phyloP scores from a whole-genome alignment of 805 yeast species.

The Scheffersomyces lignosus region DNA sequence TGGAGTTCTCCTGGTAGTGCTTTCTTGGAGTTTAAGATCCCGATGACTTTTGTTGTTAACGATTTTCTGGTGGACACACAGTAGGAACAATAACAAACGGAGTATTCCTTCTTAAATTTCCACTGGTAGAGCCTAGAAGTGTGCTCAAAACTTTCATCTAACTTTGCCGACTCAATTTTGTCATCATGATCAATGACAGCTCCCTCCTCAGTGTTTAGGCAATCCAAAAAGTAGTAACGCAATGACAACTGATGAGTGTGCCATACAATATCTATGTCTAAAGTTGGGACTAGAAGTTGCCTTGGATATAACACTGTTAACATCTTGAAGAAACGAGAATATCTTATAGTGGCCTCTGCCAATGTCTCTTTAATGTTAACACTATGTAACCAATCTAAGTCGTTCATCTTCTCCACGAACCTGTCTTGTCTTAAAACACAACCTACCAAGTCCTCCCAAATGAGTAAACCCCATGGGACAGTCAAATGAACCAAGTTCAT shows the following conservation, averaged over 20 bases:
- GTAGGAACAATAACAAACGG: constrained; percentile 21
- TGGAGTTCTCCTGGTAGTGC: no score
- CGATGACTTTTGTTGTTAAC: no score
- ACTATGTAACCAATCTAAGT: constrained; percentile 18
- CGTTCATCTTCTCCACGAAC: constrained; percentile 21
- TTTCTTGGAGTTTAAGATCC: no score
- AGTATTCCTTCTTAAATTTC: constrained; percentile 12
- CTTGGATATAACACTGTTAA: constrained; percentile 6
- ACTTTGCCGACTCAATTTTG: constrained; percentile 18
- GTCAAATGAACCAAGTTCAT: constrained; percentile 5
- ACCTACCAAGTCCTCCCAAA: constrained; percentile 24
- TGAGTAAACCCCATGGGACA: neutral
- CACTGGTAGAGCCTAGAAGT: constrained; percentile 16
- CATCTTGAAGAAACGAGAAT: constrained; percentile 15
- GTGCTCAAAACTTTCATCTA: constrained; percentile 14
- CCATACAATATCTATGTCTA: constrained; percentile 29
- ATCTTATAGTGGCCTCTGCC: constrained; percentile 16
- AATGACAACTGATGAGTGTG: constrained; percentile 24
- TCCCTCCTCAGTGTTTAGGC: constrained; percentile 3
- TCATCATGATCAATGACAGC: constrained; percentile 25
- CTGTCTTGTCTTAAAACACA: constrained; percentile 21
- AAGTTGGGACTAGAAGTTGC: constrained; percentile 25
- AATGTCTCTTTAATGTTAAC: constrained; percentile 10
- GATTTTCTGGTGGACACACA: constrained; percentile 4
- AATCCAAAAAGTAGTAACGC: constrained; percentile 13